Evolutionary conservation across 768 basidiomycete genomes (phyloP).

Genomic region (Daedalea quercina): DNA sequence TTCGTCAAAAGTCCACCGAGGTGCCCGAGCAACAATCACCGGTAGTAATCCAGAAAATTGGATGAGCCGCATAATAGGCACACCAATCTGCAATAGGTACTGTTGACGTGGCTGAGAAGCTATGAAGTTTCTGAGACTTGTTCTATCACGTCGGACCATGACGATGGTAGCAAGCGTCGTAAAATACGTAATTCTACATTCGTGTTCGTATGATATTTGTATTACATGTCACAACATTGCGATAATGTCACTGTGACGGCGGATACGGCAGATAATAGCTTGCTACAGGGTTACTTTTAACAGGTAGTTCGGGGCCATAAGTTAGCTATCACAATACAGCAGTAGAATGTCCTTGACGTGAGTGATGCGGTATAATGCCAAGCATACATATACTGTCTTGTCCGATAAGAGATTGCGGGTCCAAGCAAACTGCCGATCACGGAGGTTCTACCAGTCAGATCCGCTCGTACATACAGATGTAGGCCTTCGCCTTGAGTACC

Average conservation of each 20-base stretch:
- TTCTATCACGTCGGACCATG: too few relatives aligned
- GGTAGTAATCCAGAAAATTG: too few relatives aligned
- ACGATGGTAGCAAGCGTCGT: too few relatives aligned
- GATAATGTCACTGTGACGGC: background rate
- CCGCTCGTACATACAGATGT: conserved; percentile 90
- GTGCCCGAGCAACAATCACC: too few relatives aligned
- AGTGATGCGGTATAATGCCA: background rate
- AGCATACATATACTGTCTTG: background rate
- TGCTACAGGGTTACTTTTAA: background rate
- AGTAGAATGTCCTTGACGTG: background rate
- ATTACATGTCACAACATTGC: background rate
- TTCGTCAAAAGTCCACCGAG: too few relatives aligned
- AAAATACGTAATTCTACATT: too few relatives aligned
- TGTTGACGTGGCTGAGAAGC: too few relatives aligned
- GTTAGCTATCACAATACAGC: background rate
- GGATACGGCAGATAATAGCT: background rate
- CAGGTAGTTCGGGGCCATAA: background rate
- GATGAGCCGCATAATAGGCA: too few relatives aligned
- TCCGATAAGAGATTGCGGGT: background rate
- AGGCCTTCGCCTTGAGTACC: conserved; percentile 86
- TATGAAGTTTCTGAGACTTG: too few relatives aligned
- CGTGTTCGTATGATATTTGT: background rate
- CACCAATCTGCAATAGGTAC: too few relatives aligned
- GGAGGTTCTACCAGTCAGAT: conserved; percentile 27
- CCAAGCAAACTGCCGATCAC: background rate